Evolutionary conservation across 495 filamentous ascomycete genomes (phyloP), one percentile per base, ranked within the genome.

Genomic region (Aspergillus asperescens): DNA sequence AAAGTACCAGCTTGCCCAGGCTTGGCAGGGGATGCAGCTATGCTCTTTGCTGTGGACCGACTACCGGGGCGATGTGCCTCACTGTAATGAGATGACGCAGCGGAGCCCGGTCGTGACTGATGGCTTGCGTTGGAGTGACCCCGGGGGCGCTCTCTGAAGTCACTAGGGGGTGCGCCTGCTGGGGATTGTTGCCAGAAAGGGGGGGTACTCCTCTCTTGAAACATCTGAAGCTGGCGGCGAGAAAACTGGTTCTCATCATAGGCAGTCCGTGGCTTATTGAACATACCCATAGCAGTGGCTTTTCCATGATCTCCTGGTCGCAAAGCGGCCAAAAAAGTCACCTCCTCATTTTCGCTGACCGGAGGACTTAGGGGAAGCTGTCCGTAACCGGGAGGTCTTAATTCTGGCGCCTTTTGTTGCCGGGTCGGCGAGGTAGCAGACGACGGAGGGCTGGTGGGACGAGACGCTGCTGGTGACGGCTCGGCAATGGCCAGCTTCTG

Each of bases 221-320:
- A 87, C 69, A 93, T 78, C 60, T 86, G 84, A 27, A 87, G 65
- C 57, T 94, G 88, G 27, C 90, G 83, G 58, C 90, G 84, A 7
- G 85, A 80, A 52, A 91, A 96, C 58, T 88, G 87, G 31, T 86
- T 81, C 59, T 96, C 90, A 58, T 93, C 87, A 48, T 90, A 95
- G 7, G 79, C 74, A 34, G 84, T 79, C 18, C 66, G 71, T 2
- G 90, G 88, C 56, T 89, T 89, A 48, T 90, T 85, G 70, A 95
- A 95, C 1, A 89, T 76, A 13, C 88, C 88, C 67, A 89, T 77
- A 4, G 88, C 88, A 0, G 90, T 94, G 10, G 90, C 88, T 66
- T 94, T 94, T 16, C 88, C 89, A 34, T 80, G 71, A 56, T 95
- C 90, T 54, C 84, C 84, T 0, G 88, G 85, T 52, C 88, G 82